A percentile compares a stretch with the other conserved stretches of the same genome.
Evolutionary conservation across 2,329 filamentous ascomycete genomes (phyloP).

Genomic region (Stylonectria norvegica): DNA sequence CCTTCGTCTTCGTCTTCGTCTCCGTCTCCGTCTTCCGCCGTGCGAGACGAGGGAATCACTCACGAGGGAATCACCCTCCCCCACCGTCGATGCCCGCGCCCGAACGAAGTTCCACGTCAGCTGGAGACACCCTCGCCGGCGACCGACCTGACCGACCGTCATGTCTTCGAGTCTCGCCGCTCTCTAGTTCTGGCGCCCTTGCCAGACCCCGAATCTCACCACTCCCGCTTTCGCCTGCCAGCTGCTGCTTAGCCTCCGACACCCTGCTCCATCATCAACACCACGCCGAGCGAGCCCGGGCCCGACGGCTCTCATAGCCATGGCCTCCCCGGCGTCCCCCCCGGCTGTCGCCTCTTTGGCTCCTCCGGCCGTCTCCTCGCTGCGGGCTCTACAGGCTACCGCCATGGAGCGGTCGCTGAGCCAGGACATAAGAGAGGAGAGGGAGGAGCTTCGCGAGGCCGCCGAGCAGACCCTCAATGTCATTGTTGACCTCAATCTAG

Average conservation of each 20-base stretch:
- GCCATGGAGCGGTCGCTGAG: constrained; percentile 68
- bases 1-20: constrained; percentile 2
- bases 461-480: constrained; percentile 96
- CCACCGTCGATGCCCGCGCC: constrained; percentile 13
- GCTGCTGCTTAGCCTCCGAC: constrained; percentile 6
- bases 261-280: constrained; percentile 11
- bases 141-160: constrained; percentile 36
- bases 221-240: constrained; percentile 21
- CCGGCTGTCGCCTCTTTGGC: constrained; percentile 38
- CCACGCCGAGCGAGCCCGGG: not conserved
- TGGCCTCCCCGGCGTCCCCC: constrained; percentile 45
- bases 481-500: constrained; percentile 88
- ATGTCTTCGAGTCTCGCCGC: constrained; percentile 44
- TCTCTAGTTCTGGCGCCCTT: constrained; percentile 47
- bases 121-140: constrained; percentile 27
- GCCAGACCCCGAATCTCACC: constrained; percentile 39
- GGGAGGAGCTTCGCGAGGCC: constrained; percentile 89
- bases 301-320: constrained; percentile 15
- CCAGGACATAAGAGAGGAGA: constrained; percentile 87
- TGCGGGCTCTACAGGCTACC: constrained; percentile 47
- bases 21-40: too few relatives aligned
- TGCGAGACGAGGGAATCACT: not conserved
- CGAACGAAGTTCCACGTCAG: constrained; percentile 15
- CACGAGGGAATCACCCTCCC: constrained; percentile 1
- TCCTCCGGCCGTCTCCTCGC: constrained; percentile 51